Evolutionary conservation across 192 early-diverging fungal species (phyloP), one percentile per base, ranked within the genome.

Genomic region (Podila epicladia): DNA sequence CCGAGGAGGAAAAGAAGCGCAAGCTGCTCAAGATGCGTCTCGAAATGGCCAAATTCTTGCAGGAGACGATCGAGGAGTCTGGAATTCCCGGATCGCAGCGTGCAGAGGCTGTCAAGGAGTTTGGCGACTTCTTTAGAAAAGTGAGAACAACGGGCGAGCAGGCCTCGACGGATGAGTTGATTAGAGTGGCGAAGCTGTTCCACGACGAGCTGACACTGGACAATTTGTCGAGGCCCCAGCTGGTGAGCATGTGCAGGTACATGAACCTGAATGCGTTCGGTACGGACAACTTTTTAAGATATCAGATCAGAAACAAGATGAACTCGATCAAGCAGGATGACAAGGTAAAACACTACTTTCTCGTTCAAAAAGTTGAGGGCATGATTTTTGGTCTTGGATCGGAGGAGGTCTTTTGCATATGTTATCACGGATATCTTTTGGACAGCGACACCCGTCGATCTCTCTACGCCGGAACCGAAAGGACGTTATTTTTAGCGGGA

Each of bases 251-350:
- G 92, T 94, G 93, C 75, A 91, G 94, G 64, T 99, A 95, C 87
- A 96, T 99, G 96, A 92, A 92, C 69, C 88, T 97, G 67, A 96
- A 96, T 62, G 93, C 95, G n/a, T 99, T 98, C 82, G 97, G 97
- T 45, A 97, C 96, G n/a, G 97, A 99, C 85, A 92, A 95, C 62
- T 97, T 95, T 77, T 89, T 99, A 67, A 92, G 95, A 66, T 93
- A 95, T 85, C 95, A 95, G 83, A 95, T 99, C 74, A 92, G 95
- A 26, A 92, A 93, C 69, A 89, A 92, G 66, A 94, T 98, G 90
- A 86, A 87, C 48, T 90, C 94, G 61, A 93, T 99, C 68, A 91
- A 94, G 58, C 88, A 90, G 15, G 97, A 99, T 87, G 97, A 99
- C 76, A 88, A 84, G 77, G 88, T 89, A 74, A 35, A 74, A 35